Evolutionary conservation across 140 eudicot species (phyloP).

Genomic region (Senecio squalidus): DNA sequence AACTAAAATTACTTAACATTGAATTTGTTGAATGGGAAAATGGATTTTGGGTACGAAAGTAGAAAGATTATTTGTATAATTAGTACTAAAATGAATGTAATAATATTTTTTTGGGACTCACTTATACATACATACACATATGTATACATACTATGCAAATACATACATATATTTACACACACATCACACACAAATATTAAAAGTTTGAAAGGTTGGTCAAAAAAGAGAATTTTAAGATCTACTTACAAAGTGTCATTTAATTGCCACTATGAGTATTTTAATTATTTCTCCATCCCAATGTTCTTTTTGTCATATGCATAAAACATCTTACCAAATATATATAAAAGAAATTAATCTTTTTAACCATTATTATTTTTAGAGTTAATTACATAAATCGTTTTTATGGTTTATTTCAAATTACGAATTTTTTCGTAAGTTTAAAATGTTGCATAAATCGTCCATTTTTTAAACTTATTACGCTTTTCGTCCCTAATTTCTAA

Average conservation of each 20-base stretch:
- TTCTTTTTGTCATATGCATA: constrained; percentile 20
- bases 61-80: too few relatives aligned
- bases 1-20: too few relatives aligned
- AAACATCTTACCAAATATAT: neutral
- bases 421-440: too few relatives aligned
- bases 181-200: neutral
- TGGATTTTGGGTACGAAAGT: too few relatives aligned
- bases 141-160: neutral
- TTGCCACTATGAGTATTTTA: constrained; percentile 23
- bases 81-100: too few relatives aligned
- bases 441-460: too few relatives aligned
- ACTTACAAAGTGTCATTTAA: constrained; percentile 22
- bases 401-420: too few relatives aligned
- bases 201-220: constrained; percentile 24
- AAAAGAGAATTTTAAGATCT: constrained; percentile 26
- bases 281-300: constrained; percentile 25
- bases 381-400: too few relatives aligned
- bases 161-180: neutral
- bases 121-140: neutral
- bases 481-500: too few relatives aligned
- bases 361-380: too few relatives aligned
- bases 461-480: too few relatives aligned
- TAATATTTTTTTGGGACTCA: neutral
- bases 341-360: neutral
- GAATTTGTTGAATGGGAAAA: too few relatives aligned